phyloP scores from a whole-genome alignment of 805 yeast genomes.

The Hanseniaspora lachancei region DNA sequence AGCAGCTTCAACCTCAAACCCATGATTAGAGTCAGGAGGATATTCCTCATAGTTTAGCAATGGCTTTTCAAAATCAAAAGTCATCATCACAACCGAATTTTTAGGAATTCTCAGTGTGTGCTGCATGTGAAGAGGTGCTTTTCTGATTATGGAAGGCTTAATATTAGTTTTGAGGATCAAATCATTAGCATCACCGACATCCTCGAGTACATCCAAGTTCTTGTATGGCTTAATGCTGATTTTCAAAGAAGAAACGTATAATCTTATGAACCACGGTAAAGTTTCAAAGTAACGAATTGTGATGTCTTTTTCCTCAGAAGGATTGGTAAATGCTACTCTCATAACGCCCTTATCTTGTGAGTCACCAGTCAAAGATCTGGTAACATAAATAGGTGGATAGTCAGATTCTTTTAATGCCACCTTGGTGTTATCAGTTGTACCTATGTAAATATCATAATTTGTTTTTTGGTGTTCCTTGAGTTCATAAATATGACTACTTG shows the following conservation, averaged over 20 bases:
- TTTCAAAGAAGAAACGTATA: conserved; percentile 59
- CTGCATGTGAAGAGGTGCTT: conserved; percentile 74
- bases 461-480: conserved; percentile 15
- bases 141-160: conserved; percentile 66
- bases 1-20: conserved; percentile 89
- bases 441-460: conserved; percentile 22
- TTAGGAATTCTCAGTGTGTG: conserved; percentile 54
- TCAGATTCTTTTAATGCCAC: conserved; percentile 23
- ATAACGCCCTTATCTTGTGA: conserved; percentile 87
- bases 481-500: conserved; percentile 29
- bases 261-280: conserved; percentile 84
- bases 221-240: conserved; percentile 18
- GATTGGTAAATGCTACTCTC: conserved; percentile 65
- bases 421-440: conserved; percentile 23
- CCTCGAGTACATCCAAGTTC: background rate
- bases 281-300: conserved; percentile 59
- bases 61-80: conserved; percentile 77
- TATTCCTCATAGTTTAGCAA: conserved; percentile 75
- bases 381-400: conserved; percentile 54
- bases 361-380: conserved; percentile 80
- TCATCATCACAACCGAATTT: conserved; percentile 42
- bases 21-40: conserved; percentile 99
- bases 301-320: conserved; percentile 33
- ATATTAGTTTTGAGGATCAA: conserved; percentile 45
- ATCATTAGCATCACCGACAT: conserved; percentile 20